phyloP scores from a whole-genome alignment of 2,329 filamentous ascomycete species.

The Lizonia empirigonia region DNA sequence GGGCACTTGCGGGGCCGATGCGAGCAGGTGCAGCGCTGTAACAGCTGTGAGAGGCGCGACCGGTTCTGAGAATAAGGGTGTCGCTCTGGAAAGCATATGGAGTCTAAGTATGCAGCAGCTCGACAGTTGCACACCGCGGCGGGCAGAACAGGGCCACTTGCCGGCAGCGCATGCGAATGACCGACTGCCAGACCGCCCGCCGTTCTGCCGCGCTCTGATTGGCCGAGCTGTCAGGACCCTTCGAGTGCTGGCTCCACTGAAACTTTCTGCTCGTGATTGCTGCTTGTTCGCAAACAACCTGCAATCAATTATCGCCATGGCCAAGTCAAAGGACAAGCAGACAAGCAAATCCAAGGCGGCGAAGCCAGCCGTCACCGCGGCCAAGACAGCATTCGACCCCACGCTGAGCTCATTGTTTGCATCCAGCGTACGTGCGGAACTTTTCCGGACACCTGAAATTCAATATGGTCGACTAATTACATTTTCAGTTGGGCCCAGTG shows the following conservation, averaged over 20 bases:
- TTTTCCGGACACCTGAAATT: conserved; percentile 1
- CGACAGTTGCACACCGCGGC: conserved; percentile 8
- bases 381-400: conserved; percentile 50
- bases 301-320: conserved; percentile 31
- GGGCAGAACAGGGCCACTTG: conserved; percentile 9
- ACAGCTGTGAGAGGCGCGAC: conserved; percentile 9
- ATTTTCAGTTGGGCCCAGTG: conserved; percentile 42
- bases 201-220: conserved; percentile 10
- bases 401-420: conserved; percentile 56
- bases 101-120: conserved; percentile 12
- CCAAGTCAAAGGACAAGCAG: conserved; percentile 40
- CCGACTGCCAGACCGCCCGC: conserved; percentile 8
- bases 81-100: conserved; percentile 25
- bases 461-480: conserved; percentile 18
- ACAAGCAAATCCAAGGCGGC: conserved; percentile 19
- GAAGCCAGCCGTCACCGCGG: conserved; percentile 29
- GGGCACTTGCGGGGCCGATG: conserved; percentile 20
- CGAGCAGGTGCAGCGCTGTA: conserved; percentile 14
- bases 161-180: conserved; percentile 4
- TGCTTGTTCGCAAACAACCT: conserved; percentile 4
- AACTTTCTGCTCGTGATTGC: conserved; percentile 34
- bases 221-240: background rate
- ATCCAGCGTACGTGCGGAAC: conserved; percentile 41
- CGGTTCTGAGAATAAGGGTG: conserved; percentile 14
- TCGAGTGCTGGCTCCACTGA: conserved; percentile 33